Base-by-base conservation (phyloP, 805 yeast genomes). In the Ogataea salicorniae region DNA sequence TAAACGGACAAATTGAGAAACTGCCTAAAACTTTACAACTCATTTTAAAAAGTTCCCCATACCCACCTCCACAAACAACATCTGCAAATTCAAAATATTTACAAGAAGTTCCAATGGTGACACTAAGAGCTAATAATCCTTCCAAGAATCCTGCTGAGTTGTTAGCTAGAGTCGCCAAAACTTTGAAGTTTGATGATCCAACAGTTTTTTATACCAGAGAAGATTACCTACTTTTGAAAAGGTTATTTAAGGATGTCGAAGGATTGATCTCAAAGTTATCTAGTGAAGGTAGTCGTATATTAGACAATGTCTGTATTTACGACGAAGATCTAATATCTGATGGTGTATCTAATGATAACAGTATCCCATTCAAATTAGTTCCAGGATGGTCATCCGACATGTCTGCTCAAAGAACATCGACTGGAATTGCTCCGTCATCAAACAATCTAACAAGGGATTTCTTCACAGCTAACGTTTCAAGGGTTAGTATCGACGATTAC, bases 401-500 rank as follows among this genome's bases (percentile, higher is more conserved):
- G 67, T 55, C 61, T 2, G 43, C 64, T 48, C 48, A 46, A 31
- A 45, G 22, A 23, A 60, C 11, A 11, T 2, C 13, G 9, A 9
- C 11, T 11, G 31, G 11, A 11, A 3, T 11, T 26, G 31, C 13
- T 11, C 13, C 31, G 3, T 26, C 13, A 9, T 26, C 31, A 11
- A 57, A 59, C 22, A 46, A 41, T n/a, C 50, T 55, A 16, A 48
- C 50, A 1, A 55, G 57, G 6, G 68, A 63, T 47, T 70, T 63
- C 42, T 67, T 74, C 39, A 68, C 76, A 6, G 77, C 75, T 2
- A 59, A 62, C n/a, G 73, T 87, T 9, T 69, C 78, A 8, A 76
- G 86, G 49, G 83, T 86, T 1, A 75, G 87, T 6, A 79, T 89
- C 17, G 95, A 87, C 63, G 96, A 89, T 63, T 89, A 85, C 63